Percentiles rank a stretch among this genome's conserved stretches.
phyloP scores from a whole-genome alignment of 169 alveolate species.

The Blepharisma undulans region DNA sequence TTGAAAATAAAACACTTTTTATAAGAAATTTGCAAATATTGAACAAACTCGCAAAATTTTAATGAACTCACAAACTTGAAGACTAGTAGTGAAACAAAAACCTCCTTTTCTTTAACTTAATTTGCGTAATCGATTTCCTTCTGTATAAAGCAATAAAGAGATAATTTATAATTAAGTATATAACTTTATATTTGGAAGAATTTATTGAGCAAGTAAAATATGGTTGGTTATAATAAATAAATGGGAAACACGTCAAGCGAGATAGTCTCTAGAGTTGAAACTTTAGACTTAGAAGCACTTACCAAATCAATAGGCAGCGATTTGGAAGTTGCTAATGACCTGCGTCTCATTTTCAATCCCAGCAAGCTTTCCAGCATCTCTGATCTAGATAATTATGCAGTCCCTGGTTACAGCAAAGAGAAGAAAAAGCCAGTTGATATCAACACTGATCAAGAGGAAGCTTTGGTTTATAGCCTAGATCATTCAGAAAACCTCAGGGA shows the following conservation, averaged over 20 bases:
- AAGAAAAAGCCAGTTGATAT: not conserved
- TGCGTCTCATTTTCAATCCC: not conserved
- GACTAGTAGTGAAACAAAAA: too few species aligned
- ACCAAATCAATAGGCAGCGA: not conserved
- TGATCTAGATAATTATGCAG: not conserved
- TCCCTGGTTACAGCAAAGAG: not conserved
- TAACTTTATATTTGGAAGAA: too few species aligned
- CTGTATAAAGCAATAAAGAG: too few species aligned
- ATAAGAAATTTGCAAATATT: too few species aligned
- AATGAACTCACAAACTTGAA: too few species aligned
- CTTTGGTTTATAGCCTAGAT: not conserved
- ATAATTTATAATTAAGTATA: too few species aligned
- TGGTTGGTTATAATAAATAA: too few species aligned
- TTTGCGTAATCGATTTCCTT: too few species aligned
- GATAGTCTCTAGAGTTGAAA: not conserved
- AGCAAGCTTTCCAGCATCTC: not conserved
- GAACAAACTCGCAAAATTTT: too few species aligned
- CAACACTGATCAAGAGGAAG: not conserved
- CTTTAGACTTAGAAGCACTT: not conserved
- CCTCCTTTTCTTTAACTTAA: too few species aligned
- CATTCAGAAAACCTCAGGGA: not conserved
- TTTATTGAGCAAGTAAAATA: too few species aligned
- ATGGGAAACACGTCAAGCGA: slow-evolving; percentile 11
- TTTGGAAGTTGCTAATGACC: not conserved
- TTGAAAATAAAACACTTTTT: too few species aligned